These are phyloP conservation scores for Penicillium flavigenum DNA, from an alignment of 495 filamentous ascomycete species.

Conservation along the genomic window DNA sequence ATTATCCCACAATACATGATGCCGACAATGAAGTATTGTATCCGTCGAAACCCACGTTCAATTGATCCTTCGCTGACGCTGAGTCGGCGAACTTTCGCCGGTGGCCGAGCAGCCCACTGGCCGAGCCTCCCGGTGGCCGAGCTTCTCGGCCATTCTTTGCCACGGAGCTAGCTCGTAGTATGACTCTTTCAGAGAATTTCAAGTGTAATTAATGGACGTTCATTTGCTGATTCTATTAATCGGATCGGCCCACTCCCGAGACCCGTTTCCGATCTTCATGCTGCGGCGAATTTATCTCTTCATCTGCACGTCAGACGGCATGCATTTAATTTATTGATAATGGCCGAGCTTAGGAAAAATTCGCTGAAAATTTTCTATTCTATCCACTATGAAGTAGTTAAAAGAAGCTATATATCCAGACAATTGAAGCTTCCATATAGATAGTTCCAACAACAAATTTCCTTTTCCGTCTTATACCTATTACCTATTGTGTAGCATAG, in stretches of 20 bases:
- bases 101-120: no score
- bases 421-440: neutral
- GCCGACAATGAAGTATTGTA: neutral
- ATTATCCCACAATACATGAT: neutral
- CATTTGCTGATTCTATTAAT: constrained; percentile 2
- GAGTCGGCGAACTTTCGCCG: constrained; percentile 1
- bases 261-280: neutral
- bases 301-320: constrained; percentile 1
- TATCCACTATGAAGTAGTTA: constrained; percentile 3
- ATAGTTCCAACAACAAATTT: neutral
- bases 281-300: constrained; percentile 1
- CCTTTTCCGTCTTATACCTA: neutral
- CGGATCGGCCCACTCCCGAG: neutral
- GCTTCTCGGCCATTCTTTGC: constrained; percentile 1
- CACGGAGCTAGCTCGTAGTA: constrained; percentile 5
- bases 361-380: neutral
- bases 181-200: neutral
- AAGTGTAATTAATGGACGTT: neutral
- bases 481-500: constrained; percentile 1
- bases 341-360: constrained; percentile 2
- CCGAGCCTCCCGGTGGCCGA: neutral
- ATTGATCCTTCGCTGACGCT: neutral
- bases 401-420: neutral
- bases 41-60: neutral
- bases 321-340: neutral